These are phyloP conservation scores for Aotearoamyces nothofagi DNA, from an alignment of 2,329 filamentous ascomycete genomes.

Conservation along the genomic window DNA sequence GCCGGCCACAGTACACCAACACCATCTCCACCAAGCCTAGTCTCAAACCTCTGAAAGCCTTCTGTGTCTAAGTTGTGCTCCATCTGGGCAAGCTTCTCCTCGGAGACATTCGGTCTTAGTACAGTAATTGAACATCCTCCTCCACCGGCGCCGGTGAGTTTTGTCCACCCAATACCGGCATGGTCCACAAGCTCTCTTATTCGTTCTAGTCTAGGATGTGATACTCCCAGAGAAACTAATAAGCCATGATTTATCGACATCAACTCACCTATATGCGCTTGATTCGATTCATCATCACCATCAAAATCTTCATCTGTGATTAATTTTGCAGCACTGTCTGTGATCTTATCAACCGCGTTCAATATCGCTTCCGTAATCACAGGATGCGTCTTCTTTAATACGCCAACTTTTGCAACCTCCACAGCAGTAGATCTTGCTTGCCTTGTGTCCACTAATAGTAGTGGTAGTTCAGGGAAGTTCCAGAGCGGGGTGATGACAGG, in stretches of 20 bases:
- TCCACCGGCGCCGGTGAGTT: conserved; percentile 88
- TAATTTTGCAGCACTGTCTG: conserved; percentile 35
- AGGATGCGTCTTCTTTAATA: conserved; percentile 56
- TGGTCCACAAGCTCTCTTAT: conserved; percentile 85
- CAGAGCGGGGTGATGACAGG: conserved; percentile 63
- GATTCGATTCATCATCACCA: conserved; percentile 40
- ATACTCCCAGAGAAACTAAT: conserved; percentile 81
- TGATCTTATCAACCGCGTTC: conserved; percentile 68
- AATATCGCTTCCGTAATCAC: conserved; percentile 68
- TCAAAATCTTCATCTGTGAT: conserved; percentile 53
- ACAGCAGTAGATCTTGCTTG: conserved; percentile 72
- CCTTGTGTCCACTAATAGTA: conserved; percentile 79
- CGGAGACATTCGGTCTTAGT: conserved; percentile 49
- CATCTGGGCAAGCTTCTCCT: conserved; percentile 42
- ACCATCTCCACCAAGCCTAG: conserved; percentile 81
- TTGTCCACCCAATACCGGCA: conserved; percentile 87
- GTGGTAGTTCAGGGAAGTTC: conserved; percentile 81
- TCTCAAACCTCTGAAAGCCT: conserved; percentile 74
- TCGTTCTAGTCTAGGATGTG: conserved; percentile 82
- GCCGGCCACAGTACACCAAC: conserved; percentile 92
- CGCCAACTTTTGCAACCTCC: conserved; percentile 76
- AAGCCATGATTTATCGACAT: conserved; percentile 92
- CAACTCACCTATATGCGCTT: conserved; percentile 70
- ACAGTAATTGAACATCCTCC: conserved; percentile 93
- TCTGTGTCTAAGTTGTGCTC: conserved; percentile 50